A percentile compares a stretch with the other conserved stretches of the same genome.
Conservation (phyloP, 2,329 filamentous ascomycete genomes). For the Paraphoma sp. region DNA sequence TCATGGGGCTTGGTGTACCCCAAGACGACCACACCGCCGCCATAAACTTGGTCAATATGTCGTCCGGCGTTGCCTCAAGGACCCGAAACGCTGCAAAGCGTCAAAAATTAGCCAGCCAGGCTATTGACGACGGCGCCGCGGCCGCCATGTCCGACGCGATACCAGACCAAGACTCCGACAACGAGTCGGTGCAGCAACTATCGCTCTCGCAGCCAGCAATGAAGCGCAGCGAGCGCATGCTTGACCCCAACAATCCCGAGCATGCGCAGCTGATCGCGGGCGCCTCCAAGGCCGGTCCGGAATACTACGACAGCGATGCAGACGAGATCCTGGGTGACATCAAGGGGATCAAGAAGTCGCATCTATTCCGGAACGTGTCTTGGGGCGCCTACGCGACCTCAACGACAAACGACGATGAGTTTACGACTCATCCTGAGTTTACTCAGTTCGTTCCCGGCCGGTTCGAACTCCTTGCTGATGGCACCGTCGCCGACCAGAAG, state of each 20-base stretch:
- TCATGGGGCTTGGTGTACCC: background rate
- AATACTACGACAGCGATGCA: slow-evolving; percentile 37
- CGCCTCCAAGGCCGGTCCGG: slow-evolving; percentile 24
- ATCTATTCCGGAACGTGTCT: slow-evolving; percentile 34
- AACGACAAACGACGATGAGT: slow-evolving; percentile 14
- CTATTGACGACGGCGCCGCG: background rate
- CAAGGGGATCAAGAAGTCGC: slow-evolving; percentile 22
- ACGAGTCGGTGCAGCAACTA: slow-evolving; percentile 3
- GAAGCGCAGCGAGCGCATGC: slow-evolving; percentile 30
- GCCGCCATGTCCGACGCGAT: background rate
- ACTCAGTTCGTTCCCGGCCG: slow-evolving; percentile 36
- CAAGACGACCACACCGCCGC: background rate
- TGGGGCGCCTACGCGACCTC: slow-evolving; percentile 28
- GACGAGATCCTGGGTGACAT: slow-evolving; percentile 20
- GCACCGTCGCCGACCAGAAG: slow-evolving; percentile 33
- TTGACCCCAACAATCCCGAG: slow-evolving; percentile 20
- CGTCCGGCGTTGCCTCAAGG: background rate
- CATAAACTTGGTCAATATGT: background rate
- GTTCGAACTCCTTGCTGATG: slow-evolving; percentile 31
- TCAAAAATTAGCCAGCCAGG: background rate
- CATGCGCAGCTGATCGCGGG: slow-evolving; percentile 26
- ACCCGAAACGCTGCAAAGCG: background rate
- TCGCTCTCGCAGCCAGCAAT: slow-evolving; percentile 16
- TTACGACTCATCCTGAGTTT: slow-evolving; percentile 25
- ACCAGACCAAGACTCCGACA: slow-evolving; percentile 1